phyloP scores from a whole-genome alignment of 805 yeast genomes.

The Danielia reshetovae region DNA sequence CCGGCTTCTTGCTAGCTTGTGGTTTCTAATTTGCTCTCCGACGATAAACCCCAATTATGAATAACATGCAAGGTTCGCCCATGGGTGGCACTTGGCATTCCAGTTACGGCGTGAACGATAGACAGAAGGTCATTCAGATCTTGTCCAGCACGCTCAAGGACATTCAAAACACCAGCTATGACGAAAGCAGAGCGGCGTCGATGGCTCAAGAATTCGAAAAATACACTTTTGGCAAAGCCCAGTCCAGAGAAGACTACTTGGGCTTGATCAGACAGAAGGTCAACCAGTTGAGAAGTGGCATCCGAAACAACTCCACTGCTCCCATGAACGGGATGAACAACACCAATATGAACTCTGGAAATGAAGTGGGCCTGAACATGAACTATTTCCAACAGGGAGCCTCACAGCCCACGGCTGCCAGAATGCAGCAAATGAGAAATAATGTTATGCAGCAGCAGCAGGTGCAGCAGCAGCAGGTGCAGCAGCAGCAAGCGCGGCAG shows the following conservation, averaged over 20 bases:
- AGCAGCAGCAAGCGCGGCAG: conserved; percentile 20
- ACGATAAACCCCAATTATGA: conserved; percentile 12
- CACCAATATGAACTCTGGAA: conserved; percentile 15
- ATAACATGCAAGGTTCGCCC: conserved; percentile 18
- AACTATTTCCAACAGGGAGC: conserved; percentile 3
- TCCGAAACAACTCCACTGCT: conserved; percentile 14
- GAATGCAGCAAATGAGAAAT: conserved; percentile 2
- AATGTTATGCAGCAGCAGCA: neutral
- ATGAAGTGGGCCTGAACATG: conserved; percentile 19
- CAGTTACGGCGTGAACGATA: conserved; percentile 23
- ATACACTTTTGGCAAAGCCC: conserved; percentile 56
- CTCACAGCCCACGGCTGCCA: neutral
- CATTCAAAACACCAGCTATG: conserved; percentile 29
- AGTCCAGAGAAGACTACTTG: conserved; percentile 54
- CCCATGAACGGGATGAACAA: conserved; percentile 5
- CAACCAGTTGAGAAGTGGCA: conserved; percentile 24
- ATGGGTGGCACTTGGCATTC: conserved; percentile 26
- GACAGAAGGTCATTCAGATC: conserved; percentile 39
- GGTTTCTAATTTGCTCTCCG: too few species aligned
- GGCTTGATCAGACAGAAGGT: conserved; percentile 38
- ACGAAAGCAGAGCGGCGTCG: conserved; percentile 32
- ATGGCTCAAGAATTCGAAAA: conserved; percentile 73
- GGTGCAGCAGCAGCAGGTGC: conserved; percentile 11
- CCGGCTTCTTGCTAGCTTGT: too few species aligned
- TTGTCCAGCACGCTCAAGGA: conserved; percentile 35